Evolutionary conservation across 148 eudicot genomes (phyloP).

Genomic region (Nyssa sinensis): DNA sequence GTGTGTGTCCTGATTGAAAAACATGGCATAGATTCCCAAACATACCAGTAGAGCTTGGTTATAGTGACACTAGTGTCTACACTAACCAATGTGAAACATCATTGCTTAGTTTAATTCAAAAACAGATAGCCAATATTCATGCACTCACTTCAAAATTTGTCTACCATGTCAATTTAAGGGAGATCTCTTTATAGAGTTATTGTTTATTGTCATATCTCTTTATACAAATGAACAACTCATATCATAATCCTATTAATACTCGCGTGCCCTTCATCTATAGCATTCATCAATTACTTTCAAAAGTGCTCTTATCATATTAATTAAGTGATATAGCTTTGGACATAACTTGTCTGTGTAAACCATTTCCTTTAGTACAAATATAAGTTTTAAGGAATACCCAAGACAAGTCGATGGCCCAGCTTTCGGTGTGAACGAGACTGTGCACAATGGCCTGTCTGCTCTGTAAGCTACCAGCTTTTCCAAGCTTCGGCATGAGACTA

Average conservation of each 20-base stretch:
- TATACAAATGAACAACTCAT: no score
- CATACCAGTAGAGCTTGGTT: neutral
- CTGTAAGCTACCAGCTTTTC: slow-evolving; percentile 90
- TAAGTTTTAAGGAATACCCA: slow-evolving; percentile 49
- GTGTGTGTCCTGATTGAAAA: neutral
- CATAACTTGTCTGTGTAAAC: neutral
- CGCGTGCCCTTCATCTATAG: no score
- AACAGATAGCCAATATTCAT: neutral
- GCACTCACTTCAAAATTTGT: neutral
- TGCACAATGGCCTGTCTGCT: slow-evolving; percentile 91
- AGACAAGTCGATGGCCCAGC: slow-evolving; percentile 99
- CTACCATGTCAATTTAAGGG: no score
- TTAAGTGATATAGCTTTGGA: neutral
- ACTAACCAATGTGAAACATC: neutral
- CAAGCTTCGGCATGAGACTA: slow-evolving; percentile 85
- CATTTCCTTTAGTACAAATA: no score
- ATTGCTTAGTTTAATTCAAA: neutral
- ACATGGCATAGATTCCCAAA: neutral
- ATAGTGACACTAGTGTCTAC: neutral
- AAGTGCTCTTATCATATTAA: neutral
- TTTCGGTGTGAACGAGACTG: slow-evolving; percentile 87
- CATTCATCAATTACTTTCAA: no score
- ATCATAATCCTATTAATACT: no score
- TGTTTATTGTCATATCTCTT: no score
- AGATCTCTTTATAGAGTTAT: no score